Conservation (phyloP, 2,329 filamentous ascomycete species). For the Clonostachys solani region DNA sequence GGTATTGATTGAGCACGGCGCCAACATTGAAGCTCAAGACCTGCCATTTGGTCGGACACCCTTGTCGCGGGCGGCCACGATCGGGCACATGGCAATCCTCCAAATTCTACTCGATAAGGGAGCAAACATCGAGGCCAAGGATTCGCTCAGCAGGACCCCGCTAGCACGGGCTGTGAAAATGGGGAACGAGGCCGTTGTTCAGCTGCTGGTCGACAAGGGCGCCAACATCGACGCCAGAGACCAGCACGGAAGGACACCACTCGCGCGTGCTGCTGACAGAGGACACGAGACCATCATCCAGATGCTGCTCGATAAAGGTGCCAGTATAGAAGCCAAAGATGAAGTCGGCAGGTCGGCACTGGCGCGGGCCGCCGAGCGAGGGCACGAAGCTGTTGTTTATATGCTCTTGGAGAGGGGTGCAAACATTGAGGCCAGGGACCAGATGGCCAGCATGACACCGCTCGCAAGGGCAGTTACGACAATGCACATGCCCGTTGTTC, state of each 20-base stretch:
- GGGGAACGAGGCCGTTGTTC: conserved; percentile 1
- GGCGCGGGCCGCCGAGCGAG: conserved; percentile 2
- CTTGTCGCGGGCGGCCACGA: neutral
- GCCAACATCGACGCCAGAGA: conserved; percentile 9
- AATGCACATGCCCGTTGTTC: conserved; percentile 1
- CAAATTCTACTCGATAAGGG: conserved; percentile 8
- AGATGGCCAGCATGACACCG: conserved; percentile 2
- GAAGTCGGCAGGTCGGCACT: conserved; percentile 9
- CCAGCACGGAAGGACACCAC: conserved; percentile 1
- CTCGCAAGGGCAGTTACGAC: conserved; percentile 2
- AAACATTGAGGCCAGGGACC: conserved; percentile 9
- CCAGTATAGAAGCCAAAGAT: conserved; percentile 9
- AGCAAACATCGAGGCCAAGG: conserved; percentile 9
- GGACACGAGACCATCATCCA: conserved; percentile 1
- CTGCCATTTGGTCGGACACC: conserved; percentile 4
- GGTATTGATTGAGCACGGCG: no score
- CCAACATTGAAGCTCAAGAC: neutral
- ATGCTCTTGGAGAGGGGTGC: conserved; percentile 9
- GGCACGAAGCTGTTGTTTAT: conserved; percentile 1
- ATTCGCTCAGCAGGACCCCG: conserved; percentile 2
- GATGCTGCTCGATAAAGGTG: conserved; percentile 9
- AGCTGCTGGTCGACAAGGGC: conserved; percentile 8
- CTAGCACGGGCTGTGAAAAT: neutral
- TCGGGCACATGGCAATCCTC: conserved; percentile 2
- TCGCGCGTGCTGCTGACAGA: neutral